Evolutionary conservation across 2,329 filamentous ascomycete genomes (phyloP).

Genomic region (Penicillium sclerotigenum): DNA sequence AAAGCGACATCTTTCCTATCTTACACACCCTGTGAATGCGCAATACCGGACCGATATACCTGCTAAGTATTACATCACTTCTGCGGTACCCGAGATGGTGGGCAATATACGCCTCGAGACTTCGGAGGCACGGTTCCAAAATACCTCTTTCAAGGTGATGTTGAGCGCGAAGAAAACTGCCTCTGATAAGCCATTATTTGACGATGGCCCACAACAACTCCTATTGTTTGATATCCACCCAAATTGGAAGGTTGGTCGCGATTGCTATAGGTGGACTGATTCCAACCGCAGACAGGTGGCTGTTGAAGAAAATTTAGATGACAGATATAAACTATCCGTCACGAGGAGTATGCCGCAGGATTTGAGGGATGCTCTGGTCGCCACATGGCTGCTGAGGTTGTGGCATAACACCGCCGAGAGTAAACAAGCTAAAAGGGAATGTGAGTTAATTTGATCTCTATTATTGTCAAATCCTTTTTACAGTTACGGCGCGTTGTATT

Average conservation of each 20-base stretch:
- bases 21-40: conserved; percentile 16
- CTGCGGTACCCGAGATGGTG: neutral
- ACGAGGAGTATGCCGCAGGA: conserved; percentile 1
- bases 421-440: conserved; percentile 14
- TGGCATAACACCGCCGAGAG: conserved; percentile 19
- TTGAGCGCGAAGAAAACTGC: neutral
- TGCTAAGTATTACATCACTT: conserved; percentile 15
- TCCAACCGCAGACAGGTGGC: conserved; percentile 3
- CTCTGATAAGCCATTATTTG: neutral
- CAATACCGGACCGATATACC: conserved; percentile 18
- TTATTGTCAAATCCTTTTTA: neutral
- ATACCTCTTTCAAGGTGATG: neutral
- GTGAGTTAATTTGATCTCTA: conserved; percentile 1
- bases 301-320: neutral
- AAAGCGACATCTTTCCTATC: conserved; percentile 7
- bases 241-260: conserved; percentile 1
- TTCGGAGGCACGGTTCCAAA: conserved; percentile 1
- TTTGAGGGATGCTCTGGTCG: conserved; percentile 16
- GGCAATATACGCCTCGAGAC: conserved; percentile 18
- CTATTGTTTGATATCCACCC: conserved; percentile 2
- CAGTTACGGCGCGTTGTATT: rapidly evolving
- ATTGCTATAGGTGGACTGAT: conserved; percentile 10
- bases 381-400: conserved; percentile 16
- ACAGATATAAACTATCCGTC: conserved; percentile 2
- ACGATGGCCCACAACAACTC: neutral